Evolutionary conservation across 495 filamentous ascomycete species (phyloP).

Genomic region (Lasiosphaeris hirsuta): DNA sequence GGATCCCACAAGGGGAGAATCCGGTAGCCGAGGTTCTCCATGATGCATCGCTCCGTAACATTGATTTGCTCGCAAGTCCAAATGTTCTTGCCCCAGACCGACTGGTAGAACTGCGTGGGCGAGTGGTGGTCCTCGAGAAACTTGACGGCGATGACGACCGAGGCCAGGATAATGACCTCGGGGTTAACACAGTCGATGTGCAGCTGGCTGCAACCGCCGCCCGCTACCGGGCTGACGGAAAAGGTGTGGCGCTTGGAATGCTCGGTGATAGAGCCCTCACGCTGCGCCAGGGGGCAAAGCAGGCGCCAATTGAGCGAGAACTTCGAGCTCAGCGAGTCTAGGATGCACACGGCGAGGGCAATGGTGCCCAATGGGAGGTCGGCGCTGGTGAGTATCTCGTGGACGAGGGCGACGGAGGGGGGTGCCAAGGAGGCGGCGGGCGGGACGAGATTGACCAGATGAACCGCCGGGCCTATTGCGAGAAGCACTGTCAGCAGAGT

Average conservation of each 20-base stretch:
- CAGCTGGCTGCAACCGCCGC: conserved; percentile 22
- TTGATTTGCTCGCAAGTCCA: conserved; percentile 56
- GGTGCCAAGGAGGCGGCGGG: conserved; percentile 48
- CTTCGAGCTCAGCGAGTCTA: conserved; percentile 53
- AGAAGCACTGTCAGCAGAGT: conserved; percentile 2
- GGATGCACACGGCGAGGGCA: conserved; percentile 52
- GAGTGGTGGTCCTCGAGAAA: conserved; percentile 50
- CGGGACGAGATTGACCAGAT: conserved; percentile 54
- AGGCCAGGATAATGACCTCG: conserved; percentile 49
- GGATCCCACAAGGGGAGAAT: conserved; percentile 50
- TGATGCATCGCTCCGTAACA: conserved; percentile 51
- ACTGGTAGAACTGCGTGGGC: conserved; percentile 41
- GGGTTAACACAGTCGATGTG: conserved; percentile 54
- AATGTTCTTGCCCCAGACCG: conserved; percentile 42
- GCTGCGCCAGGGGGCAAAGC: conserved; percentile 39
- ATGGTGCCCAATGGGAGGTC: conserved; percentile 48
- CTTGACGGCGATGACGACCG: conserved; percentile 50
- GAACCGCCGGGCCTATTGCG: conserved; percentile 48
- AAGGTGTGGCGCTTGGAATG: conserved; percentile 45
- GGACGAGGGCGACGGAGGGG: conserved; percentile 48
- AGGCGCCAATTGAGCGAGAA: conserved; percentile 54
- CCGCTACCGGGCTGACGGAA: conserved; percentile 28
- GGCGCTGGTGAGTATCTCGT: conserved; percentile 50
- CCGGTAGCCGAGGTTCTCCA: conserved; percentile 52
- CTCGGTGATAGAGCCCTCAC: conserved; percentile 9